A percentile compares a stretch with the other conserved stretches of the same genome.
Conservation (phyloP, 2,329 filamentous ascomycete species). For the Paraphaeosphaeria minitans region DNA sequence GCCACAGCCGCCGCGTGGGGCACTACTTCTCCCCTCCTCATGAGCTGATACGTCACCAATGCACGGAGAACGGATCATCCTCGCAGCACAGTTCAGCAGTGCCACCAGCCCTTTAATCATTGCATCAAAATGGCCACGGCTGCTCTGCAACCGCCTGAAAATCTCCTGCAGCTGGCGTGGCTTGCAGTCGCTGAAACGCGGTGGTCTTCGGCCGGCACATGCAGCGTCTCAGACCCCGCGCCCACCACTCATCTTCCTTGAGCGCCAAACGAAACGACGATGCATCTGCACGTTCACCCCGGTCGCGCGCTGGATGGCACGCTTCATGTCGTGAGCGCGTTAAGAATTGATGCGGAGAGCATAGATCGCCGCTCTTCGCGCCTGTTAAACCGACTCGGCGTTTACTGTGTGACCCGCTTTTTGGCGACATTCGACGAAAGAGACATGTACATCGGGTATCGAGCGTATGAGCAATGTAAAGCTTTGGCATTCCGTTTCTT, state of each 20-base stretch:
- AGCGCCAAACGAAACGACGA: slow-evolving; percentile 12
- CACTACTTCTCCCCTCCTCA: background rate
- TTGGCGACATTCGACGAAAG: slow-evolving; percentile 35
- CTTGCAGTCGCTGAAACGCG: slow-evolving; percentile 12
- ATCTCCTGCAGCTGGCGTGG: background rate
- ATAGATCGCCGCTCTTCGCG: slow-evolving; percentile 24
- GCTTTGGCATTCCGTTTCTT: slow-evolving; percentile 34
- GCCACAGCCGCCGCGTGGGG: background rate
- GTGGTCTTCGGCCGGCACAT: slow-evolving; percentile 13
- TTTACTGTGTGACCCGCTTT: slow-evolving; percentile 13
- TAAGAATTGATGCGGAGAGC: slow-evolving; percentile 14
- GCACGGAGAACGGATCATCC: background rate
- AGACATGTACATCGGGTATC: slow-evolving; percentile 21
- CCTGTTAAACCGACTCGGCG: slow-evolving; percentile 6
- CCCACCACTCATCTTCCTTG: slow-evolving; percentile 8
- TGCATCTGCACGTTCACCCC: background rate
- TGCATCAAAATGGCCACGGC: slow-evolving; percentile 3
- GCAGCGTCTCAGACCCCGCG: slow-evolving; percentile 11
- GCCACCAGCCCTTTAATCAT: background rate
- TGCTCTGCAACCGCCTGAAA: background rate
- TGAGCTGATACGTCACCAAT: background rate
- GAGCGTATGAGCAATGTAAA: slow-evolving; percentile 33
- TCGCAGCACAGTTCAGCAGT: background rate
- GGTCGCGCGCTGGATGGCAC: background rate
- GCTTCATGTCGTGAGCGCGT: slow-evolving; percentile 5